phyloP scores from a whole-genome alignment of 2,329 filamentous ascomycete genomes.

The Nakataea oryzae region DNA sequence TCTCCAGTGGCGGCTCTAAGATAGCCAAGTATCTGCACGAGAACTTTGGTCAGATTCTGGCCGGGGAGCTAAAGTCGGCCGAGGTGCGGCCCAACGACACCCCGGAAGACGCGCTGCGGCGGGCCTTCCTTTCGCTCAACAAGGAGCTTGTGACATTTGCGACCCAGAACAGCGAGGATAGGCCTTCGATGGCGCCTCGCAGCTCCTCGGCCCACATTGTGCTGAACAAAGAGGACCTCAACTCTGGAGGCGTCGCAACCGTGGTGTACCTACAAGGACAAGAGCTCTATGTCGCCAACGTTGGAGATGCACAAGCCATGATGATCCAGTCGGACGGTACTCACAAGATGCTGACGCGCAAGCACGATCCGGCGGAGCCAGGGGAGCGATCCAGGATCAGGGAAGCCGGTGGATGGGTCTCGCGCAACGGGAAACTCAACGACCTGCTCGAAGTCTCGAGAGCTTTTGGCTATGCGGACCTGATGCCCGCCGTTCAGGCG shows the following conservation, averaged over 20 bases:
- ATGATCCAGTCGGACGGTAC: conserved; percentile 82
- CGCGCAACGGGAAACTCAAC: conserved; percentile 86
- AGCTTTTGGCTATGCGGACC: conserved; percentile 87
- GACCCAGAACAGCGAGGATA: conserved; percentile 69
- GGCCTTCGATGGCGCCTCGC: conserved; percentile 55
- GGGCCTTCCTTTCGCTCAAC: conserved; percentile 82
- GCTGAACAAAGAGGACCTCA: conserved; percentile 79
- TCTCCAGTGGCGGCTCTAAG: conserved; percentile 83
- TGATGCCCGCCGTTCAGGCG: conserved; percentile 88
- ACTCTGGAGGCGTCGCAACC: conserved; percentile 84
- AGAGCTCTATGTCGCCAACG: conserved; percentile 88
- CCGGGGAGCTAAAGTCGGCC: conserved; percentile 44
- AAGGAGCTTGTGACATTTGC: conserved; percentile 86
- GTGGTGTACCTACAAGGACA: conserved; percentile 83
- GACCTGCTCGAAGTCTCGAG: conserved; percentile 84
- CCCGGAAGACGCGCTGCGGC: conserved; percentile 70
- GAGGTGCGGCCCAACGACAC: conserved; percentile 53
- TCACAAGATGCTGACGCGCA: conserved; percentile 73
- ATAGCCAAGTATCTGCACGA: conserved; percentile 95
- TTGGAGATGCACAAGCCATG: conserved; percentile 93
- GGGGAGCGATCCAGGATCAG: conserved; percentile 80
- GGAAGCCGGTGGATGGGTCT: conserved; percentile 91
- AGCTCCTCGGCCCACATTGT: conserved; percentile 60
- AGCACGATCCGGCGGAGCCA: conserved; percentile 86
- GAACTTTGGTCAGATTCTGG: conserved; percentile 81